Base-by-base conservation (phyloP, 768 basidiomycete species). In the Boletus insuetus region DNA sequence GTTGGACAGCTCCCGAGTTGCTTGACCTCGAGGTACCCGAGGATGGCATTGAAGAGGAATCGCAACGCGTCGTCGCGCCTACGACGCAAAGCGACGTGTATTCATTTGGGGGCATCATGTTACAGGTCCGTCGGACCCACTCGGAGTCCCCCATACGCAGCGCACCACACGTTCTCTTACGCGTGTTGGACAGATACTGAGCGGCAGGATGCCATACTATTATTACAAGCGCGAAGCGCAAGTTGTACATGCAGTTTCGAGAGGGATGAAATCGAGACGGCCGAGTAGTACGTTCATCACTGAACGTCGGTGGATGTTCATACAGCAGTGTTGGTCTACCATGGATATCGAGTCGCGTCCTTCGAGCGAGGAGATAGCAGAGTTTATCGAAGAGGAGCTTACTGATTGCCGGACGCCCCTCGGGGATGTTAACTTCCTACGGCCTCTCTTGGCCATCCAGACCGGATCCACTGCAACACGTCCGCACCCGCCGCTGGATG, bases 291-390 rank as follows among this genome's bases (percentile, higher is more conserved):
- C 12, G 17, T 9, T 51, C 22, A 37, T 58, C 19, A 49, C 40
- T 3, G 59, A 51, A 9, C 17, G 13, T 29, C 54, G 58, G 38
- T 64, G 55, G 63, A 8, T 3, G 14, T 64, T 58, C 16, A 58
- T 61, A 14, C 46, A 44, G 37, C 43, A 40, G 1, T 64, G 63
- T 17, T 58, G 63, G 59, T 63, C 57, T 20, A 71, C 26, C 26
- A 29, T 29, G 26, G 26, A 29, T 29, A 29, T 29, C 26, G 26
- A 9, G n/a, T 35, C 49, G 16, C 64, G 75, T 22, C 76, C 75
- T 12, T 62, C 62, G 14, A 55, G 61, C 13, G 55, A 53, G 13
- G 71, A 72, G 39, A 70, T 76, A 1, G 40, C 58, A 29, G 26
- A 29, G 26, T 29, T 29, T 2, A 29, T 29, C 9, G 10, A 32